phyloP scores from a whole-genome alignment of 2,329 filamentous ascomycete genomes.

The Verticillium isaacii region DNA sequence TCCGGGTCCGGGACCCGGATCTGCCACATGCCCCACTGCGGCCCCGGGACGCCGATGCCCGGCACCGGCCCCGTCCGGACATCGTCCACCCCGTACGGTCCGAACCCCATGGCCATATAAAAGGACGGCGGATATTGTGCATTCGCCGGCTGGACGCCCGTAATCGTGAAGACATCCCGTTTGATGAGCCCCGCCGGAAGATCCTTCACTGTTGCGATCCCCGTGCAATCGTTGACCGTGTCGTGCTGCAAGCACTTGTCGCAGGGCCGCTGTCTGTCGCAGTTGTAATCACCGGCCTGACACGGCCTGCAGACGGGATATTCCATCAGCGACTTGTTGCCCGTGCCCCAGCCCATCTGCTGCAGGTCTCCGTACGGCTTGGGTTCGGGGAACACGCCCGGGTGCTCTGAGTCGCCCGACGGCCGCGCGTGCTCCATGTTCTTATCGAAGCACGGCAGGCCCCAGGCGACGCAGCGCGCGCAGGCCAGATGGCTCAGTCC shows the following conservation, averaged over 20 bases:
- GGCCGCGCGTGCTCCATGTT: neutral
- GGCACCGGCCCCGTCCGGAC: neutral
- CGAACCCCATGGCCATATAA: constrained; percentile 26
- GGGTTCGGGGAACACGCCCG: neutral
- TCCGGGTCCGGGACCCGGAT: neutral
- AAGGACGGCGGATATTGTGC: constrained; percentile 18
- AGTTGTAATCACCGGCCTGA: constrained; percentile 8
- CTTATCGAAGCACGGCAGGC: constrained; percentile 7
- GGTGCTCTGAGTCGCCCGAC: neutral
- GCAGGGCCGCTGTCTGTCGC: constrained; percentile 32
- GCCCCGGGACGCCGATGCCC: constrained; percentile 5
- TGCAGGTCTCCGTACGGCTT: constrained; percentile 4
- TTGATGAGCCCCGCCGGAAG: neutral
- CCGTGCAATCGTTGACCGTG: constrained; percentile 9
- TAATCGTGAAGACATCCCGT: neutral
- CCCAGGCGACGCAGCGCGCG: constrained; percentile 8
- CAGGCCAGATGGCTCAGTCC: constrained; percentile 5
- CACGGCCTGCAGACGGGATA: constrained; percentile 8
- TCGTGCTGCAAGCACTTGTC: constrained; percentile 22
- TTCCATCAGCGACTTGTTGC: neutral
- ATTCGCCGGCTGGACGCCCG: neutral
- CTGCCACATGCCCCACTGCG: constrained; percentile 2
- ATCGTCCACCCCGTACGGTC: constrained; percentile 20
- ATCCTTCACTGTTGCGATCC: neutral
- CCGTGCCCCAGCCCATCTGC: constrained; percentile 6